phyloP scores from a whole-genome alignment of 2,329 filamentous ascomycete species.

The Fusarium coffeatum region DNA sequence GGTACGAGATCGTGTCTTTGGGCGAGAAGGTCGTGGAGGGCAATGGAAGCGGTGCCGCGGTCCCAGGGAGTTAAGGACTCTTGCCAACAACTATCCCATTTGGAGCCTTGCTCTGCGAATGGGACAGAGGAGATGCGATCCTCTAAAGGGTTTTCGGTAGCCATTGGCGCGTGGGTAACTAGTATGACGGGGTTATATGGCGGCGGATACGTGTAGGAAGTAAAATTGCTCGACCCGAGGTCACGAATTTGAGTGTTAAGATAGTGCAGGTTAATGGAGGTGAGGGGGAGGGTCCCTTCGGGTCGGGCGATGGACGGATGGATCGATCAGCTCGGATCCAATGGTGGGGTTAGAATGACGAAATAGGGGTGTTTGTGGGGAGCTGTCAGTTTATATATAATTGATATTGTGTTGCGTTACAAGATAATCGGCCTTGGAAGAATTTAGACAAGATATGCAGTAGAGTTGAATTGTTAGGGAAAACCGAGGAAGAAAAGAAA shows the following conservation, averaged over 20 bases:
- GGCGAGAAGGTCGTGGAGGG: slow-evolving; percentile 64
- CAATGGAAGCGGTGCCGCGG: slow-evolving; percentile 63
- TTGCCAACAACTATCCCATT: slow-evolving; percentile 63
- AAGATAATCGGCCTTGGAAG: neutral
- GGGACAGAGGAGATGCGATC: slow-evolving; percentile 51
- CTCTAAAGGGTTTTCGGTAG: slow-evolving; percentile 44
- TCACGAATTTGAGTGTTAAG: slow-evolving; percentile 10
- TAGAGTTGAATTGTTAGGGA: neutral
- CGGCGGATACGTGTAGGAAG: neutral
- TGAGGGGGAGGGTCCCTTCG: slow-evolving; percentile 34
- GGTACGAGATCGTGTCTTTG: slow-evolving; percentile 60
- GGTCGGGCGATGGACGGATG: slow-evolving; percentile 34
- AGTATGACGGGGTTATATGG: neutral
- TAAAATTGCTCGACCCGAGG: slow-evolving; percentile 5
- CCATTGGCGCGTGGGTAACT: slow-evolving; percentile 31
- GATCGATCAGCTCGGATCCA: slow-evolving; percentile 32
- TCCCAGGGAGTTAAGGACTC: slow-evolving; percentile 66
- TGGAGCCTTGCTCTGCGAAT: slow-evolving; percentile 51
- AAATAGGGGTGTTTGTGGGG: slow-evolving; percentile 30
- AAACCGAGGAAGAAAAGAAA: neutral
- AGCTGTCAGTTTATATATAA: slow-evolving; percentile 1
- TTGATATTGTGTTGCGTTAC: neutral
- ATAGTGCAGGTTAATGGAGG: slow-evolving; percentile 26
- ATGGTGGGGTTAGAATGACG: slow-evolving; percentile 40
- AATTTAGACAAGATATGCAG: neutral